Conservation (phyloP, 352 stramenopile species). For the Aphanomyces cochlioides region DNA sequence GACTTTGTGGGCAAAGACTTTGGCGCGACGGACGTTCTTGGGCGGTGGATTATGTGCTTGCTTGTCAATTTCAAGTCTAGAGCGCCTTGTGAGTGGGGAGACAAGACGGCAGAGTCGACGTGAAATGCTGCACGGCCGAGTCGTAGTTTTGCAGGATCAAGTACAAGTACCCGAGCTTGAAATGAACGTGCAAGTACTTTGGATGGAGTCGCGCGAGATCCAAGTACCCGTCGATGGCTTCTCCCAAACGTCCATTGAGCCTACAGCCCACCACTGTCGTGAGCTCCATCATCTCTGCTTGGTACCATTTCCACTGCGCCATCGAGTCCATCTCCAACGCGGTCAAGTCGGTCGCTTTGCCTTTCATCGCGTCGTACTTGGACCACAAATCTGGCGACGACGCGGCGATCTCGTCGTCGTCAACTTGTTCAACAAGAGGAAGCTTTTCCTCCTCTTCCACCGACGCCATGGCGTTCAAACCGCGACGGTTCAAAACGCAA, state of each 20-base stretch:
- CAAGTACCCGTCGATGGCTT: conserved; percentile 18
- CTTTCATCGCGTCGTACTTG: conserved; percentile 22
- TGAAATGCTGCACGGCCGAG: conserved; percentile 5
- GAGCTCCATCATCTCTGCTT: background rate
- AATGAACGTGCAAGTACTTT: conserved; percentile 23
- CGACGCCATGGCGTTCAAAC: too few species aligned
- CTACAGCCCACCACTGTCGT: background rate
- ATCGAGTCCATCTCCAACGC: conserved; percentile 17
- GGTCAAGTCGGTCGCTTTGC: conserved; percentile 1
- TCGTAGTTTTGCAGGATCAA: conserved; percentile 27
- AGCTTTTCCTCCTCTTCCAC: too few species aligned
- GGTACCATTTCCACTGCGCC: conserved; percentile 28
- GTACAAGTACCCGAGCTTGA: conserved; percentile 30
- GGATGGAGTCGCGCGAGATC: conserved; percentile 13
- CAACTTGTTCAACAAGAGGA: background rate
- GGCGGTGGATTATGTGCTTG: background rate
- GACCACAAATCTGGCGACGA: background rate
- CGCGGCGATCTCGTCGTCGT: background rate
- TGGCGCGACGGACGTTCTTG: conserved; percentile 2
- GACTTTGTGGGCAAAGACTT: conserved; percentile 12
- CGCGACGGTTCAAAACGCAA: too few species aligned
- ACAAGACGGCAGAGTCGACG: background rate
- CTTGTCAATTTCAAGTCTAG: conserved; percentile 17
- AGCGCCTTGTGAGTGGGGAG: background rate
- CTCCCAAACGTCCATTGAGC: conserved; percentile 22